Evolutionary conservation across 768 basidiomycete species (phyloP), one percentile per base, ranked within the genome.

Genomic region (Thelephora ganbajun): DNA sequence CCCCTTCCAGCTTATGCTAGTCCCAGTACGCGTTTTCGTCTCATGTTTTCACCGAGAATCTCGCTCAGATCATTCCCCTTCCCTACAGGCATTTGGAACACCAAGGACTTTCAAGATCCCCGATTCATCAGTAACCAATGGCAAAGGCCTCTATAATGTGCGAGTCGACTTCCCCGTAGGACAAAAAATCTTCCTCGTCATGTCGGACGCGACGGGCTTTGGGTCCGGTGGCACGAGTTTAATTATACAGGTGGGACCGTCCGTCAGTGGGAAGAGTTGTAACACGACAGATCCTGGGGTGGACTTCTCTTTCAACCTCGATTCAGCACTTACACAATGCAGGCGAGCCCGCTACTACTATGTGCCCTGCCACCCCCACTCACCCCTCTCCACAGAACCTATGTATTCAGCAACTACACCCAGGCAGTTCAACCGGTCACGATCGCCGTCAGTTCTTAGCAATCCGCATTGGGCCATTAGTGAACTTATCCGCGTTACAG

Each of bases 171-270:
- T 79, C 42, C 26, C 58, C 11, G 55, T 64, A 7, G 62, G 55
- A 23, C 57, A 66, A 14, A 59, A 64, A 46, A 65, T 84, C 43
- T 44, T 84, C 11, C 49, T 80, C 16, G 70, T 75, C 33, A 81
- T 88, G 79, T 86, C 80, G 22, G 85, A 88, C 57, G 67, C 76
- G 14, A 73, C 72, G 22, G 83, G 82, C 1, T 84, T 80, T 57
- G 82, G 66, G 37, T 66, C 77, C 9, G 85, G 84, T 3, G 85
- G 82, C 19, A 66, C 68, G 20, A 71, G 75, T 9, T 48, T 61
- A 39, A 43, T 82, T 5, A 53, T 79, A 35, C 68, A 65, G 1
- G 75, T 78, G 13, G 74, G 69, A 35, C 47, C 61, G 9, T 68
- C 77, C 2, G 57, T 66, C 12, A 71, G 69, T 20, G 51, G 51